Evolutionary conservation across 495 filamentous ascomycete species (phyloP), one percentile per base, ranked within the genome.

Genomic region (Hyaloscypha variabilis): DNA sequence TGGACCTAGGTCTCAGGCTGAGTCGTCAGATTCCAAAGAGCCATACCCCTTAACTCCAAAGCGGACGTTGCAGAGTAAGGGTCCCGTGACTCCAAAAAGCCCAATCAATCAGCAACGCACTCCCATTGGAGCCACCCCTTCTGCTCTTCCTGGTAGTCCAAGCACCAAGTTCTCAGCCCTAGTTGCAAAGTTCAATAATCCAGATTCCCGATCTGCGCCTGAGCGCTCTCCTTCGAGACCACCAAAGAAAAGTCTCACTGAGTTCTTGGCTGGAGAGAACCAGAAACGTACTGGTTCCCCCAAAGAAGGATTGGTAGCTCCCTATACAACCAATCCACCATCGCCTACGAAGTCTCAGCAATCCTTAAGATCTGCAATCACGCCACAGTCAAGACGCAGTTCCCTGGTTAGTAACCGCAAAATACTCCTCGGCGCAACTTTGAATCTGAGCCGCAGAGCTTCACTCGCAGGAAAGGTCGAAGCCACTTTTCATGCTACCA

Each of bases 341-440:
- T 70, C 70, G 8, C 65, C 70, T 26, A 63, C 63, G 19, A 69
- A 59, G 26, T 72, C 64, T 1, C 67, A 70, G 52, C 70, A 68
- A 39, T 66, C 70, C 13, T 36, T n/a, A 21, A 63, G 28, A 17
- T 66, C 59, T 1, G 60, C 65, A 11, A 67, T 34, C 24, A 63
- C 65, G 11, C 60, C 62, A 19, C 51, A 58, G 19, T 58, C 54
- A 13, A 66, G n/a, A 23, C 60, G 62, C 2, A 67, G 30, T 42
- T 50, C 60, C 39, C 10, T 30, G 28, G 8, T 26, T 25, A 19
- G 6, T 28, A 55, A 50, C 29, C 39, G 51, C 17, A 46, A 46
- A 46, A 4, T 46, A 3, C 39, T 19, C 19, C 17, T 46, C 19
- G 39, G 19, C 13, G 13, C 39, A 46, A 3, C 39, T 46, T 19